Conservation (phyloP, 2,329 filamentous ascomycete species). For the Chaetomium olivaceum region DNA sequence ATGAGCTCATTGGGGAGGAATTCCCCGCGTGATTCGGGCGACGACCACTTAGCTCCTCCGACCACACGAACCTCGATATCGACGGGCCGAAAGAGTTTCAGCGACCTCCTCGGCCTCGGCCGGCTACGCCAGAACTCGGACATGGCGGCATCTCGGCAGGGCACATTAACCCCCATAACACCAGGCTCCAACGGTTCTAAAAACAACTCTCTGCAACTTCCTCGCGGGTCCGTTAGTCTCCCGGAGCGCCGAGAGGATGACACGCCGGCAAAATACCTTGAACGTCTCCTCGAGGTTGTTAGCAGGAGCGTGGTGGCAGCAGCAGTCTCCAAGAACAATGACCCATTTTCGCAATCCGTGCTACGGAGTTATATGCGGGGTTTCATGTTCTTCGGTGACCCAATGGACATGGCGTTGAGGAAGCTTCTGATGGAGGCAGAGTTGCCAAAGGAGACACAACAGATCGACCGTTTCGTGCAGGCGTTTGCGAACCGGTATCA, state of each 20-base stretch:
- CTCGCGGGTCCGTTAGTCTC: slow-evolving; percentile 68
- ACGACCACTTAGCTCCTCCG: slow-evolving; percentile 67
- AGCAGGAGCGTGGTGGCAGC: slow-evolving; percentile 82
- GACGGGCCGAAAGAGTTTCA: slow-evolving; percentile 90
- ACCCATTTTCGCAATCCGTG: slow-evolving; percentile 79
- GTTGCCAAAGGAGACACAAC: slow-evolving; percentile 93
- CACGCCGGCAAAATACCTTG: slow-evolving; percentile 84
- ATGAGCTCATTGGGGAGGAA: slow-evolving; percentile 74
- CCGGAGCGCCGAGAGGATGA: slow-evolving; percentile 85
- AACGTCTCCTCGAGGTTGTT: slow-evolving; percentile 76
- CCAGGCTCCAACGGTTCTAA: slow-evolving; percentile 73
- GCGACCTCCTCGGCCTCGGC: slow-evolving; percentile 78
- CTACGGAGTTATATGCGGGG: slow-evolving; percentile 92
- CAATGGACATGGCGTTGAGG: slow-evolving; percentile 95
- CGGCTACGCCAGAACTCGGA: slow-evolving; percentile 83
- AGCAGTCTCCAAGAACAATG: slow-evolving; percentile 80
- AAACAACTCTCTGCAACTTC: slow-evolving; percentile 77
- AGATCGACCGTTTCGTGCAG: slow-evolving; percentile 92
- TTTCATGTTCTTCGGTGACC: slow-evolving; percentile 93
- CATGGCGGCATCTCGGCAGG: slow-evolving; percentile 63
- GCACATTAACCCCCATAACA: slow-evolving; percentile 67
- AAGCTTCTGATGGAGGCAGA: slow-evolving; percentile 97
- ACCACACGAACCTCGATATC: slow-evolving; percentile 78
- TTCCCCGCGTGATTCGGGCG: slow-evolving; percentile 57
- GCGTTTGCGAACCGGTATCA: slow-evolving; percentile 96